phyloP scores from a whole-genome alignment of 148 eudicot genomes.

The Nepenthes gracilis region DNA sequence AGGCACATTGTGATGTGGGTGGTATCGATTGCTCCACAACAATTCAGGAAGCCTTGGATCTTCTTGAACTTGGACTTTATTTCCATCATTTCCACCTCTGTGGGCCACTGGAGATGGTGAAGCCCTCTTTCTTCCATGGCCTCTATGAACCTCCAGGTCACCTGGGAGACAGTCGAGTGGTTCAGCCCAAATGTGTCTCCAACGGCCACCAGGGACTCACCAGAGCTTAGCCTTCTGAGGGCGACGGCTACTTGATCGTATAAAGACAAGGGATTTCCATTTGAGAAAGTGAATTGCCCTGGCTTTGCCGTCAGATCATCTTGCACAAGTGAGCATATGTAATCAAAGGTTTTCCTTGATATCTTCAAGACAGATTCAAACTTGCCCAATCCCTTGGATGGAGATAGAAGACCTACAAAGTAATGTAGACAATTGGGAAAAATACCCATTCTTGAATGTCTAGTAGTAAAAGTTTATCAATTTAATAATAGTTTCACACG shows the following conservation, averaged over 20 bases:
- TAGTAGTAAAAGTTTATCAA: no score
- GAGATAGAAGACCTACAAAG: slow-evolving; percentile 37
- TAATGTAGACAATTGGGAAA: slow-evolving; percentile 1
- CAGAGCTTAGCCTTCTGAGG: slow-evolving; percentile 73
- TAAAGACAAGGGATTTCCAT: slow-evolving; percentile 48
- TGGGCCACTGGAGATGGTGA: slow-evolving; percentile 79
- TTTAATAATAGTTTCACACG: no score
- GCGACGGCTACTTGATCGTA: slow-evolving; percentile 79
- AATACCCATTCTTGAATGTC: no score
- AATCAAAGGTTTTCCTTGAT: slow-evolving; percentile 67
- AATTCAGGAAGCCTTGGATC: slow-evolving; percentile 72
- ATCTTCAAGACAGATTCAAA: slow-evolving; percentile 59
- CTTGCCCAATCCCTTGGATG: slow-evolving; percentile 31
- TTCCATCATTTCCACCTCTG: slow-evolving; percentile 35
- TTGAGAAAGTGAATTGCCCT: slow-evolving; percentile 35
- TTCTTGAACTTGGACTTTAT: slow-evolving; percentile 65
- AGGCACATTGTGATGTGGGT: slow-evolving; percentile 72
- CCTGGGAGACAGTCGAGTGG: slow-evolving; percentile 81
- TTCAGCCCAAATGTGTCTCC: slow-evolving; percentile 65
- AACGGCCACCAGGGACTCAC: slow-evolving; percentile 56
- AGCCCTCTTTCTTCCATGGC: slow-evolving; percentile 67
- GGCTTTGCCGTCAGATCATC: slow-evolving; percentile 51
- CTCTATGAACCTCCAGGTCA: slow-evolving; percentile 90
- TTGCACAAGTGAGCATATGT: slow-evolving; percentile 66
- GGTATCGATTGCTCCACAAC: slow-evolving; percentile 79